Conservation (phyloP, 2,329 filamentous ascomycete species). For the Thelonectria blattea region DNA sequence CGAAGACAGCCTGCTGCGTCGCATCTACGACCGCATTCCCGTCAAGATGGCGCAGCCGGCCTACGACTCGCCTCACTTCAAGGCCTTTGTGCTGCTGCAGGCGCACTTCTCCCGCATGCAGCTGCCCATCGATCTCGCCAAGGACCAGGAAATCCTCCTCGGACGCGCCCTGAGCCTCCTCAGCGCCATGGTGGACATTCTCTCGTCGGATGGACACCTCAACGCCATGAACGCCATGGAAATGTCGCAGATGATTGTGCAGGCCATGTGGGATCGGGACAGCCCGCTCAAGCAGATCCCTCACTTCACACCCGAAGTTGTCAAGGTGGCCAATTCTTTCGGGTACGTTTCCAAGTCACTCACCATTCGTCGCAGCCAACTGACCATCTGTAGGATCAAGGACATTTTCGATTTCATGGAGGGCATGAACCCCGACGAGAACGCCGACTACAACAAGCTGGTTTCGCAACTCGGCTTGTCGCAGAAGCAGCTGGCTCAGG, state of each 20-base stretch:
- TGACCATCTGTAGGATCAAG: constrained; percentile 68
- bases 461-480: constrained; percentile 80
- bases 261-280: constrained; percentile 98
- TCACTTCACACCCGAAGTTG: constrained; percentile 83
- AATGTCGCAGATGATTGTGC: constrained; percentile 98
- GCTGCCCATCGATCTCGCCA: constrained; percentile 90
- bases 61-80: constrained; percentile 96
- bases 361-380: constrained; percentile 19
- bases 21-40: constrained; percentile 92
- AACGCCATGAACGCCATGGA: constrained; percentile 99
- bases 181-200: constrained; percentile 90
- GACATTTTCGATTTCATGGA: constrained; percentile 99
- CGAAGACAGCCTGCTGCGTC: constrained; percentile 84
- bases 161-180: constrained; percentile 85
- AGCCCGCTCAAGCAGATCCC: constrained; percentile 97
- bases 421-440: constrained; percentile 95
- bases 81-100: constrained; percentile 95
- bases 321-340: constrained; percentile 81
- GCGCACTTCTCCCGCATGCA: constrained; percentile 98
- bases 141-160: constrained; percentile 90
- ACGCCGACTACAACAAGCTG: constrained; percentile 78
- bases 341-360: constrained; percentile 58
- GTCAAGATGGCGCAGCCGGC: constrained; percentile 91
- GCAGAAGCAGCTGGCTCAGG: constrained; percentile 82
- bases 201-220: constrained; percentile 93